These are phyloP conservation scores for Pholiota molesta DNA, from an alignment of 768 basidiomycete genomes.

Conservation along the genomic window DNA sequence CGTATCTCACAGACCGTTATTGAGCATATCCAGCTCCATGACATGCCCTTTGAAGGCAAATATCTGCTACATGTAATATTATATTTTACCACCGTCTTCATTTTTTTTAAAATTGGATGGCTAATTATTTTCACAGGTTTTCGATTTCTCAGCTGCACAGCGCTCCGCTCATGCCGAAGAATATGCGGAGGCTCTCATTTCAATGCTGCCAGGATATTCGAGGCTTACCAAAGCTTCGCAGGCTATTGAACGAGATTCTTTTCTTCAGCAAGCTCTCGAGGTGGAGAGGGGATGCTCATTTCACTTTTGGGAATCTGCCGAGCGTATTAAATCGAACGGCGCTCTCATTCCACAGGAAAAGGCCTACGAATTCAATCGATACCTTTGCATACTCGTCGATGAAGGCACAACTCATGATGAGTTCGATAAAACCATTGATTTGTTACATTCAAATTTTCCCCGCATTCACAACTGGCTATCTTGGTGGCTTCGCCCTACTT, in stretches of 20 bases:
- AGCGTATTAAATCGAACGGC: constrained; percentile 13
- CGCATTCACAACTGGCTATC: constrained; percentile 19
- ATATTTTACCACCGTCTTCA: not conserved
- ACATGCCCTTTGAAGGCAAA: not conserved
- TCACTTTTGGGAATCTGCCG: constrained; percentile 22
- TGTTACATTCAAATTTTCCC: too few relatives aligned
- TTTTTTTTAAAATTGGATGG: not conserved
- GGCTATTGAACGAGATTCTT: not conserved
- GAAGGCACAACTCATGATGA: not conserved
- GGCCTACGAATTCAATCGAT: not conserved
- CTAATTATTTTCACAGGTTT: not conserved
- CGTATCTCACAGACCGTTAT: not conserved
- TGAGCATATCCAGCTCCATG: not conserved
- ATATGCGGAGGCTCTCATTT: not conserved
- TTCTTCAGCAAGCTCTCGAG: constrained; percentile 14
- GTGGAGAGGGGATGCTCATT: constrained; percentile 22
- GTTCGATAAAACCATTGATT: not conserved
- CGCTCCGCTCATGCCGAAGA: not conserved
- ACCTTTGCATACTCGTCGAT: not conserved
- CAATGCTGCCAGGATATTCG: not conserved
- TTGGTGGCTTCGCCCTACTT: constrained; percentile 25
- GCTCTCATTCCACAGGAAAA: constrained; percentile 10
- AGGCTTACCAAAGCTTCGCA: not conserved
- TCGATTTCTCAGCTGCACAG: not conserved
- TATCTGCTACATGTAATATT: not conserved